These are phyloP conservation scores for Nakaseomyces bracarensis DNA, from an alignment of 1,139 yeast genomes.

Conservation along the genomic window DNA sequence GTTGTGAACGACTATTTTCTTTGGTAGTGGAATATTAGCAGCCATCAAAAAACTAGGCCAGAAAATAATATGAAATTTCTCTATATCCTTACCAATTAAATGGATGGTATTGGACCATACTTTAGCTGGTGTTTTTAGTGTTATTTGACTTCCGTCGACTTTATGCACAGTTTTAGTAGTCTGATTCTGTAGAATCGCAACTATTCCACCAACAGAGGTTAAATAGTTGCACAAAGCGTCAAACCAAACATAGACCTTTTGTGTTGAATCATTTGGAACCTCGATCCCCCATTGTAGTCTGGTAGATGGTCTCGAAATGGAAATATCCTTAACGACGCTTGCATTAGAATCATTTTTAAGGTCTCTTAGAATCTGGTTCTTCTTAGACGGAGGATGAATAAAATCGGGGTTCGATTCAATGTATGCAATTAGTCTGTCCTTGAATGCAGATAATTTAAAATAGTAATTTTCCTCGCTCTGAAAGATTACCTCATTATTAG, in stretches of 20 bases:
- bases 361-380: conserved; percentile 50
- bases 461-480: conserved; percentile 82
- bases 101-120: conserved; percentile 47
- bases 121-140: conserved; percentile 8
- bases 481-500: conserved; percentile 65
- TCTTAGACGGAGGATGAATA: conserved; percentile 56
- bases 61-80: conserved; percentile 78
- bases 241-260: conserved; percentile 91
- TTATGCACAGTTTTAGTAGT: conserved; percentile 12
- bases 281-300: conserved; percentile 84
- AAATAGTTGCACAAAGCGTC: conserved; percentile 86
- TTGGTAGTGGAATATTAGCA: conserved; percentile 61
- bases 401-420: conserved; percentile 41
- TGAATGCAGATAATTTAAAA: conserved; percentile 61
- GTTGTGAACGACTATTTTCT: conserved; percentile 76
- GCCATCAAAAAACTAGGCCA: conserved; percentile 95
- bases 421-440: conserved; percentile 40
- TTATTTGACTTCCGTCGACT: conserved; percentile 39
- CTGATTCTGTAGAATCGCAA: conserved; percentile 19
- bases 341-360: conserved; percentile 37
- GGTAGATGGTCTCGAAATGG: conserved; percentile 73
- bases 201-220: conserved; percentile 64
- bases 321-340: conserved; percentile 50
- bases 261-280: conserved; percentile 73
- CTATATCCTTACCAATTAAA: conserved; percentile 85